Base-by-base conservation (phyloP, 257 asterid species). In the Catharanthus roseus region DNA sequence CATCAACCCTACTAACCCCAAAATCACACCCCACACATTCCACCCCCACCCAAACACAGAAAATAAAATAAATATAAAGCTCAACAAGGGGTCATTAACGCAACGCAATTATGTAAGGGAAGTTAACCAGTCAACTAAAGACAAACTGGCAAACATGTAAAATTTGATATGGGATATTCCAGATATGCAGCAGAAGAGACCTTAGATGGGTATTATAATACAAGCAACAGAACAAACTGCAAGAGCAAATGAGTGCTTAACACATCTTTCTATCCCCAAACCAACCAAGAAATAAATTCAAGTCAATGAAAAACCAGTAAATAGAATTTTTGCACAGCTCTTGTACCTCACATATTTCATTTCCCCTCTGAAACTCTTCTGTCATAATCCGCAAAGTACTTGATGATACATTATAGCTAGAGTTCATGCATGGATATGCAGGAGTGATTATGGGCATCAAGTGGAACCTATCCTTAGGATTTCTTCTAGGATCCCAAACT, bases 361-460 rank as follows among this genome's bases (percentile, higher is more conserved):
- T 76, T 50, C 81, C 86, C 72, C 77, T 72, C 41, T 78, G 79
- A 67, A 82, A 82, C 70, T 82, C 83, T 71, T 82, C 81, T 28
- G 76, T 76, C 81, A 82, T 78, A 54, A 82, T 80, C 67, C 83
- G 79, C 63, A 82, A 80, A 55, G 86, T 82, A 78, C 83, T 82
- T 66, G 86, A 62, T 4, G 86, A 82, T 10, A 82, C 86, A 34
- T 82, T 82, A 68, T 82, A 79, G 74, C 86, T 82, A 70, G 86
- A 82, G 67, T 82, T 82, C 86, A 76, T 82, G 81, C 74, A 82
- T 44, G 81, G 86, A 49, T 82, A 78, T 15, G 86, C 86, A 61
- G 86, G 86, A 60, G 83, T 82, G 23, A 82, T 82, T 73, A 82
- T 82, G 57, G 86, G 81, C 86, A 82, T 82, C 77, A 75, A 73